Conservation (phyloP, 495 filamentous ascomycete species). For the Podospora tetraspora region DNA sequence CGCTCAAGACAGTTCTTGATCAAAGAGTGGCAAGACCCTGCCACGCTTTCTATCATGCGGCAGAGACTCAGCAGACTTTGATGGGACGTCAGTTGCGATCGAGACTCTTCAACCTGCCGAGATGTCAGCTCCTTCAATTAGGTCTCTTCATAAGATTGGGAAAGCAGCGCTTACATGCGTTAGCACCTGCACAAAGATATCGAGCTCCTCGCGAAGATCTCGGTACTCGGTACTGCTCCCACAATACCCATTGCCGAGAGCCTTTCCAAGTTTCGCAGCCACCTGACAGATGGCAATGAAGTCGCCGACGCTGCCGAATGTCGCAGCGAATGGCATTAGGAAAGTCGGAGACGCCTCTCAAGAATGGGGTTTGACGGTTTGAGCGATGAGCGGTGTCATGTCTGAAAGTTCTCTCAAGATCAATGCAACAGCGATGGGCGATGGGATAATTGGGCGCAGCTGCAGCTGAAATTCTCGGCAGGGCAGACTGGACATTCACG, state of each 20-base stretch:
- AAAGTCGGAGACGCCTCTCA: background rate
- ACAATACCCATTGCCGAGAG: constrained; percentile 1
- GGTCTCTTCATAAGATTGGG: background rate
- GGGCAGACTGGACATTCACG: background rate
- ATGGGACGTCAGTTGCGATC: background rate
- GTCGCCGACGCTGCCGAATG: background rate
- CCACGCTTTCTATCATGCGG: background rate
- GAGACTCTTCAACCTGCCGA: constrained; percentile 1
- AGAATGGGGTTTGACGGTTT: background rate
- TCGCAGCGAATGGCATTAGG: background rate
- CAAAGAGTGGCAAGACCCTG: background rate
- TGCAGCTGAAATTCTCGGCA: background rate
- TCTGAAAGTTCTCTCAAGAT: too few relatives aligned
- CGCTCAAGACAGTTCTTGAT: background rate
- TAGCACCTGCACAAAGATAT: background rate
- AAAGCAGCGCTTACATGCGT: background rate
- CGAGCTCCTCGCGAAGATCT: background rate
- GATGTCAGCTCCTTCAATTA: background rate
- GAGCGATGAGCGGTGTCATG: background rate
- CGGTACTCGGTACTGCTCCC: constrained; percentile 2
- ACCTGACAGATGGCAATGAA: constrained; percentile 1
- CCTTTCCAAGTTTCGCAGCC: background rate
- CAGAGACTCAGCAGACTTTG: background rate
- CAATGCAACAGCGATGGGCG: too few relatives aligned
- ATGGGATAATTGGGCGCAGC: background rate